Percentiles rank a stretch among this genome's conserved stretches.
Conservation (phyloP, 2,329 filamentous ascomycete species). For the Aspergillus nomiae region DNA sequence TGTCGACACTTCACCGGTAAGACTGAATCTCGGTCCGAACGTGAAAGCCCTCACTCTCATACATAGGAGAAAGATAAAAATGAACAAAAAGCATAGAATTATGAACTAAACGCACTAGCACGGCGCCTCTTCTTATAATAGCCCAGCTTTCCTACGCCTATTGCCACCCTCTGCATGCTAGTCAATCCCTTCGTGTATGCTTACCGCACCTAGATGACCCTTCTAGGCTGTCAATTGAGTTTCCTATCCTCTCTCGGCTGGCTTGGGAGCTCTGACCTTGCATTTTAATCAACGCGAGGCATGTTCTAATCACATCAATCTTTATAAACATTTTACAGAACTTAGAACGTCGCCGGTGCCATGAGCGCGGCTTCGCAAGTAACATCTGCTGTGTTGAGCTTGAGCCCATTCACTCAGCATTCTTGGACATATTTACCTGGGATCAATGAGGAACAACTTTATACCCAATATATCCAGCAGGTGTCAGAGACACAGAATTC, state of each 20-base stretch:
- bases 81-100: background rate
- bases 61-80: background rate
- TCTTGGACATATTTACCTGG: background rate
- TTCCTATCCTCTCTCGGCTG: too few relatives aligned
- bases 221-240: background rate
- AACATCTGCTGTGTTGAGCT: conserved; percentile 47
- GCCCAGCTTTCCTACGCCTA: background rate
- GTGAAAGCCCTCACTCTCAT: background rate
- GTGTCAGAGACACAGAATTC: conserved; percentile 54
- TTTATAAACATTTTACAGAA: conserved; percentile 34
- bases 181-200: too few relatives aligned
- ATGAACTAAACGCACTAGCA: background rate
- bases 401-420: background rate
- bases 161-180: too few relatives aligned
- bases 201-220: too few relatives aligned
- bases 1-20: background rate
- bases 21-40: background rate
- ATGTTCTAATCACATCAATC: too few relatives aligned
- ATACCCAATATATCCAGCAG: conserved; percentile 58
- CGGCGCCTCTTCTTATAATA: background rate
- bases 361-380: conserved; percentile 52
- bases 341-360: conserved; percentile 52
- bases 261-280: too few relatives aligned
- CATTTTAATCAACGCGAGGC: too few relatives aligned
- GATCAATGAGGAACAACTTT: conserved; percentile 56